Evolutionary conservation across 495 filamentous ascomycete species (phyloP).

Genomic region (Aspergillus avenaceus): DNA sequence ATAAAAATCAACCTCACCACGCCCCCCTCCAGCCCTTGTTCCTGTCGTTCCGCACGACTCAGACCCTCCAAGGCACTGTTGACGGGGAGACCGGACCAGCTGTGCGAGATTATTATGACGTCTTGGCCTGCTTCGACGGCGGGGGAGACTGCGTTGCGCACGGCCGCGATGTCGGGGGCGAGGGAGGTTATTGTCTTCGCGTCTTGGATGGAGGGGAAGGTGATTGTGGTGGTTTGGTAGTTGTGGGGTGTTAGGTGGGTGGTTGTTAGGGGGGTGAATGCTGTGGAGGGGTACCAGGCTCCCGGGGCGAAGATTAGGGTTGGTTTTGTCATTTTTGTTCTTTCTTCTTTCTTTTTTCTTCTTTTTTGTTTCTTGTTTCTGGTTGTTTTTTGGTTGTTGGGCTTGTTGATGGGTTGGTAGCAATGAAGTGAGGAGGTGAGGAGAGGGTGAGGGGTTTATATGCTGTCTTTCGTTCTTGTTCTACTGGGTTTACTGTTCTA

Average conservation of each 20-base stretch:
- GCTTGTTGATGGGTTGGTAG: no score
- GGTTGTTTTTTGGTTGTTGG: no score
- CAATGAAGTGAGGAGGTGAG: no score
- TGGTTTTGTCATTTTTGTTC: slow-evolving; percentile 21
- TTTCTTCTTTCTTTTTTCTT: no score
- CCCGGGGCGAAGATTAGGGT: slow-evolving; percentile 33
- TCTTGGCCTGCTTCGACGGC: slow-evolving; percentile 28
- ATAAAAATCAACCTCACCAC: slow-evolving; percentile 43
- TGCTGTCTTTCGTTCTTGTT: no score
- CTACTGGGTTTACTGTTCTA: no score
- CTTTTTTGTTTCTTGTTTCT: no score
- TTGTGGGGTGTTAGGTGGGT: slow-evolving; percentile 16
- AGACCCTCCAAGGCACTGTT: slow-evolving; percentile 44
- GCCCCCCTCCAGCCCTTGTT: slow-evolving; percentile 33
- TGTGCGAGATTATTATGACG: slow-evolving; percentile 37
- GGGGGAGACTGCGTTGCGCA: slow-evolving; percentile 22
- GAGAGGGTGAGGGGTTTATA: no score
- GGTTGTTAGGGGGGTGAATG: slow-evolving; percentile 26
- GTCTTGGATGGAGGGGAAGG: slow-evolving; percentile 31
- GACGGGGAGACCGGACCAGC: slow-evolving; percentile 49
- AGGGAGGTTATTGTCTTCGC: slow-evolving; percentile 22
- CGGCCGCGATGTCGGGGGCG: slow-evolving; percentile 23
- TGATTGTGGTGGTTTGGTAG: slow-evolving; percentile 21
- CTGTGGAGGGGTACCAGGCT: slow-evolving; percentile 32
- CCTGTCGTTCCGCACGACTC: slow-evolving; percentile 31